phyloP scores from a whole-genome alignment of 164 flowering plant species.

The Sedum album region DNA sequence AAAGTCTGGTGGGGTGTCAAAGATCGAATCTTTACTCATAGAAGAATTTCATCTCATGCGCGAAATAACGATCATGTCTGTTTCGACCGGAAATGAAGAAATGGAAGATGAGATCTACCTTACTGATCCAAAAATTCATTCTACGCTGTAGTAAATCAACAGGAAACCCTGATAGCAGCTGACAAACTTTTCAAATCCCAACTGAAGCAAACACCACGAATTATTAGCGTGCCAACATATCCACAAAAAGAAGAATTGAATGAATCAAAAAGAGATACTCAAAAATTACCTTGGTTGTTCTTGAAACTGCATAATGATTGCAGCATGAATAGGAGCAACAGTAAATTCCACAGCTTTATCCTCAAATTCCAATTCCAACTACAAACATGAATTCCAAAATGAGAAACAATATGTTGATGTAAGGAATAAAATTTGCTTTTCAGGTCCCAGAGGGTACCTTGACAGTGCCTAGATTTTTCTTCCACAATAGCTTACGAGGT shows the following conservation, averaged over 20 bases:
- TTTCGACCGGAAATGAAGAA: neutral
- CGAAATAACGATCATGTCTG: too few species aligned
- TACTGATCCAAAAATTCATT: conserved; percentile 88
- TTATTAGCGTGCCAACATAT: neutral
- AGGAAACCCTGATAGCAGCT: conserved; percentile 68
- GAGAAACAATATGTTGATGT: neutral
- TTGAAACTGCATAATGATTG: conserved; percentile 89
- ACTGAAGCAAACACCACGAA: conserved; percentile 32
- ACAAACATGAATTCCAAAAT: neutral
- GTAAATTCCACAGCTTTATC: conserved; percentile 66
- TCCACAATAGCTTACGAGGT: conserved; percentile 92
- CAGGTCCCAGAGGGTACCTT: neutral
- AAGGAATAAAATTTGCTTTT: neutral
- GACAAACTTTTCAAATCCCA: conserved; percentile 87
- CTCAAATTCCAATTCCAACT: conserved; percentile 95
- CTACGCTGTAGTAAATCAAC: conserved; percentile 63
- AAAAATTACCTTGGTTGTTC: conserved; percentile 53
- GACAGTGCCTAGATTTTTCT: conserved; percentile 86
- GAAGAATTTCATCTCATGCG: too few species aligned
- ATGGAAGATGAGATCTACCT: conserved; percentile 30
- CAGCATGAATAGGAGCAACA: conserved; percentile 80
- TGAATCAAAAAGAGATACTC: neutral
- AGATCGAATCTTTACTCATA: too few species aligned
- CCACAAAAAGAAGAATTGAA: neutral
- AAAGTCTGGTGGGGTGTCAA: too few species aligned